A percentile compares a stretch with the other conserved stretches of the same genome.
Conservation (phyloP, 176 grass and related monocot genomes). For the Oryza coarctata region DNA sequence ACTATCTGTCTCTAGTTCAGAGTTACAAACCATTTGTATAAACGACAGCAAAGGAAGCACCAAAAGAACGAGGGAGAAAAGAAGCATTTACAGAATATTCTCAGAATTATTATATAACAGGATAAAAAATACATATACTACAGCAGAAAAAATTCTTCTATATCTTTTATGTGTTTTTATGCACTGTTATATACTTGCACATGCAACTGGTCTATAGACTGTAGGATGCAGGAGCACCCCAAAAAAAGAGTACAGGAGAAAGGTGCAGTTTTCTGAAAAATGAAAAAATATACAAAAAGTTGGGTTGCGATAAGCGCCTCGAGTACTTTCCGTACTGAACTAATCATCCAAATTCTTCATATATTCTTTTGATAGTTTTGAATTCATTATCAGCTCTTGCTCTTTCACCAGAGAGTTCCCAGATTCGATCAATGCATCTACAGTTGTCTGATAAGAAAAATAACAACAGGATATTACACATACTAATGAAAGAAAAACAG, state of each 20-base stretch:
- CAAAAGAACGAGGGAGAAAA: neutral
- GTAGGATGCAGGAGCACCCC: neutral
- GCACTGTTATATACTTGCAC: slow-evolving; percentile 2
- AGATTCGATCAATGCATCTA: slow-evolving; percentile 67
- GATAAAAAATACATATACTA: neutral
- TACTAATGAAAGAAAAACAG: neutral
- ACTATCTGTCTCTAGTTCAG: neutral
- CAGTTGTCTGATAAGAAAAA: slow-evolving; percentile 51
- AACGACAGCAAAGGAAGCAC: neutral
- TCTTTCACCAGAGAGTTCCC: slow-evolving; percentile 69
- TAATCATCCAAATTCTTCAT: slow-evolving; percentile 90
- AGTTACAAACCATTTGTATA: neutral
- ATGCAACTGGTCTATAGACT: neutral
- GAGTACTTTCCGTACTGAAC: neutral
- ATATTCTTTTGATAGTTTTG: slow-evolving; percentile 82
- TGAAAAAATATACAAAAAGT: neutral
- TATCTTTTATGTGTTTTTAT: neutral
- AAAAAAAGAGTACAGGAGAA: neutral
- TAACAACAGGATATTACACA: slow-evolving; percentile 13
- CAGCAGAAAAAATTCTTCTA: neutral
- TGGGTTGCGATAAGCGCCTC: slow-evolving; percentile 4
- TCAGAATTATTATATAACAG: neutral
- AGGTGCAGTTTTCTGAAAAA: neutral
- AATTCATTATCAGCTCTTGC: slow-evolving; percentile 77
- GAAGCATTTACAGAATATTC: neutral